Evolutionary conservation across 345 rosid species (phyloP).

Genomic region (Pelargonium nanum): DNA sequence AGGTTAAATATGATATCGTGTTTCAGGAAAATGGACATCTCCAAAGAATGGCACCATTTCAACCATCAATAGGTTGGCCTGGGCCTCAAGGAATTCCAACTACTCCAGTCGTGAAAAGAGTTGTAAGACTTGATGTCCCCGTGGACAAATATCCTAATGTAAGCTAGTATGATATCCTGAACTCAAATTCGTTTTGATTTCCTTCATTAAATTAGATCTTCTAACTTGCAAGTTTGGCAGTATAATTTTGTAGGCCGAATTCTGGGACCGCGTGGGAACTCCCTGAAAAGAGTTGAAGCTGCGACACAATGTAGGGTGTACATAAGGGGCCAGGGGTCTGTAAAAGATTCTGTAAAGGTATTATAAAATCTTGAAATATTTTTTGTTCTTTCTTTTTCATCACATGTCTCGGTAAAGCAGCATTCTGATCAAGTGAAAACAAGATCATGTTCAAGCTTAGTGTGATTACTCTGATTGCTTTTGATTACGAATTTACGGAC

Average conservation of each 20-base stretch:
- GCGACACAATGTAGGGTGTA: slow-evolving; percentile 75
- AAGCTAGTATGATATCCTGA: slow-evolving; percentile 17
- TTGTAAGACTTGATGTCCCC: slow-evolving; percentile 84
- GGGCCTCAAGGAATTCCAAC: slow-evolving; percentile 56
- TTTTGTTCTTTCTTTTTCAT: no score
- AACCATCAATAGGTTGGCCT: slow-evolving; percentile 61
- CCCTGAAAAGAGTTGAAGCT: slow-evolving; percentile 85
- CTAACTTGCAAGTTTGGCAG: slow-evolving; percentile 37
- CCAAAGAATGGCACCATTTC: slow-evolving; percentile 58
- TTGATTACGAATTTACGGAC: no score
- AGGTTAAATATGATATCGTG: slow-evolving; percentile 11
- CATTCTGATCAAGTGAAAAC: no score
- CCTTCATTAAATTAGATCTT: slow-evolving; percentile 2
- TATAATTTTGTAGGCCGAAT: slow-evolving; percentile 89
- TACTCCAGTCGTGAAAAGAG: slow-evolving; percentile 58
- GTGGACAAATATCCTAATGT: slow-evolving; percentile 85
- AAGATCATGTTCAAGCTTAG: no score
- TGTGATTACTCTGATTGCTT: no score
- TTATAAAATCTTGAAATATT: not conserved
- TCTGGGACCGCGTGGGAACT: slow-evolving; percentile 98
- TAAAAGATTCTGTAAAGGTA: slow-evolving; percentile 85
- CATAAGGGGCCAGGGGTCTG: slow-evolving; percentile 87
- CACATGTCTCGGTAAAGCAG: no score
- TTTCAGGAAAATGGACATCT: slow-evolving; percentile 67
- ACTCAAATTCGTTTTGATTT: not conserved